A percentile compares a stretch with the other conserved stretches of the same genome.
These are phyloP conservation scores for Colletotrichum sansevieriae DNA, from an alignment of 2,329 filamentous ascomycete genomes.

Conservation along the genomic window DNA sequence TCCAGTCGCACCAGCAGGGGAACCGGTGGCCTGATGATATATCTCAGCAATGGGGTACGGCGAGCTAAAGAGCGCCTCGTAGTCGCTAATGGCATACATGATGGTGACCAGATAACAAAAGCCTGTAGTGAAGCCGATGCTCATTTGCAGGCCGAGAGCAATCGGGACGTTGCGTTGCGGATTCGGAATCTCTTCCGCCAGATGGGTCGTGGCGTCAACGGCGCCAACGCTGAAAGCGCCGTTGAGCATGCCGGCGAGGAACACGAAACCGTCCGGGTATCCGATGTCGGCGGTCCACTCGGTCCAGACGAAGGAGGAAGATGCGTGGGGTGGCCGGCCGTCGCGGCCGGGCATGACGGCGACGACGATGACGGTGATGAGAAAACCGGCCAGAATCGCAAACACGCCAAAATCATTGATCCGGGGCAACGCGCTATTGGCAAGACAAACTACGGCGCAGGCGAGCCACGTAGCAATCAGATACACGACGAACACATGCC, in stretches of 20 bases:
- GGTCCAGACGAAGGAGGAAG: constrained; percentile 55
- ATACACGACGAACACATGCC: constrained; percentile 60
- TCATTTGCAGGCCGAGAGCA: constrained; percentile 64
- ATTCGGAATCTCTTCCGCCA: constrained; percentile 73
- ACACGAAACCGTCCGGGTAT: constrained; percentile 57
- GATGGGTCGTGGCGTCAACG: constrained; percentile 74
- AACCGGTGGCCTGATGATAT: constrained; percentile 70
- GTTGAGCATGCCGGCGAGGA: constrained; percentile 64
- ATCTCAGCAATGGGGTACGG: constrained; percentile 76
- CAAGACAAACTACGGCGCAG: constrained; percentile 62
- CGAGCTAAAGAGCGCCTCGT: constrained; percentile 62
- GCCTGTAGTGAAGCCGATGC: constrained; percentile 64
- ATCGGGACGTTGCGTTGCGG: constrained; percentile 66
- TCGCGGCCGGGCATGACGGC: constrained; percentile 62
- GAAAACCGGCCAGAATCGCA: constrained; percentile 64
- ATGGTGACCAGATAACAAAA: constrained; percentile 65
- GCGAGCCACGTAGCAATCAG: constrained; percentile 56
- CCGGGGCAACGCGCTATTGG: constrained; percentile 64
- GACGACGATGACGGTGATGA: constrained; percentile 68
- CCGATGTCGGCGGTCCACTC: constrained; percentile 56
- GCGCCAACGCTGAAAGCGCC: constrained; percentile 77
- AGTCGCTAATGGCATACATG: constrained; percentile 71
- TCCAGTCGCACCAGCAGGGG: constrained; percentile 62
- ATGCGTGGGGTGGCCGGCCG: constrained; percentile 49
- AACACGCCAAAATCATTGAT: constrained; percentile 68